phyloP scores from a whole-genome alignment of 306 rosid genomes.

The Rosa multiflora region DNA sequence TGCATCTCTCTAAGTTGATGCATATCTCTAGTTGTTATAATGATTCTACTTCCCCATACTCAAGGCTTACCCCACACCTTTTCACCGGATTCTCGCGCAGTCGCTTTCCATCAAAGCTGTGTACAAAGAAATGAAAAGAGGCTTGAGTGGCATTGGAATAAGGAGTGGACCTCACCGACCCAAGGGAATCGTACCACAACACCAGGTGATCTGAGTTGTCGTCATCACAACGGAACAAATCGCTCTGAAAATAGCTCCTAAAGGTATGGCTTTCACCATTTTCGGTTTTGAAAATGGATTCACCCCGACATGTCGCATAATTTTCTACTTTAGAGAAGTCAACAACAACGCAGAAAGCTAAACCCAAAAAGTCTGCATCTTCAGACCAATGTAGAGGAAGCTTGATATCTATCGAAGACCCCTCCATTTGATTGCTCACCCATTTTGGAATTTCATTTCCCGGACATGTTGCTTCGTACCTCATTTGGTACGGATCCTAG shows the following conservation, averaged over 20 bases:
- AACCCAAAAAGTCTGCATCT: background rate
- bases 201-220: background rate
- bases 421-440: background rate
- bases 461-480: background rate
- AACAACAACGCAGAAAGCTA: conserved; percentile 12
- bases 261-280: background rate
- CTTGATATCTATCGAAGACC: background rate
- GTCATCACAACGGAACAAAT: background rate
- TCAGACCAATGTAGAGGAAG: background rate
- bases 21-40: too few species aligned
- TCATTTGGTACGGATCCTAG: background rate
- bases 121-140: background rate
- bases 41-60: too few species aligned
- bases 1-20: too few species aligned
- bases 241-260: background rate
- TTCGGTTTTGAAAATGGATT: background rate
- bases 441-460: conserved; percentile 11
- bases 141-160: background rate
- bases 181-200: background rate
- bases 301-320: rapidly evolving
- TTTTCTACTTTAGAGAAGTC: too few species aligned
- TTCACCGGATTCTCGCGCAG: too few species aligned
- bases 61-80: too few species aligned
- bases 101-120: too few species aligned
- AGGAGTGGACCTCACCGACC: too few species aligned